A percentile compares a stretch with the other conserved stretches of the same genome.
These are phyloP conservation scores for Porodaedalea pini DNA, from an alignment of 1,284 basidiomycete species.

Conservation along the genomic window DNA sequence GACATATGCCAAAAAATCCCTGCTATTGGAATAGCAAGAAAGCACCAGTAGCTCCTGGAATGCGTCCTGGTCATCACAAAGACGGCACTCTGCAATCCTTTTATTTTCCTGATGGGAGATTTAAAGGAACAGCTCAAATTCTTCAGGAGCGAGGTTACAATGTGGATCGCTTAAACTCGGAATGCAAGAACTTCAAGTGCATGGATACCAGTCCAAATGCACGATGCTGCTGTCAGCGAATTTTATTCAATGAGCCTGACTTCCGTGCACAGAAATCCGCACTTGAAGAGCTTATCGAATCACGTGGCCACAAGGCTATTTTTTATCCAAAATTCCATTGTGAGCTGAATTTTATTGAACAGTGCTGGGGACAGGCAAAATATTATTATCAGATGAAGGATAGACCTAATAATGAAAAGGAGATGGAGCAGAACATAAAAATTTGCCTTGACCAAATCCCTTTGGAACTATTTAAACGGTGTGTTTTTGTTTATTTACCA, in stretches of 20 bases:
- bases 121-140: conserved; percentile 32
- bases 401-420: not conserved
- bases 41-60: not conserved
- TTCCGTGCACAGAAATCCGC: conserved; percentile 19
- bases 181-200: conserved; percentile 29
- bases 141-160: conserved; percentile 25
- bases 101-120: conserved; percentile 26
- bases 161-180: conserved; percentile 4
- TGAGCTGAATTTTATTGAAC: conserved; percentile 17
- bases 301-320: not conserved
- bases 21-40: conserved; percentile 3
- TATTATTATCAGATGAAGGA: not conserved
- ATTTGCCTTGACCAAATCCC: conserved; percentile 3
- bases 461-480: not conserved
- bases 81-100: conserved; percentile 19
- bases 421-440: conserved; percentile 4
- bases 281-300: not conserved
- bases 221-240: conserved; percentile 24
- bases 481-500: not conserved
- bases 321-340: conserved; percentile 17
- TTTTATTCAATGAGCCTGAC: conserved; percentile 29
- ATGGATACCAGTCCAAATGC: not conserved
- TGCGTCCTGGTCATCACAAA: not conserved
- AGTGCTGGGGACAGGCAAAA: conserved; percentile 9
- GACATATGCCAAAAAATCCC: conserved; percentile 21